These are phyloP conservation scores for Calonectria montana DNA, from an alignment of 2,329 filamentous ascomycete genomes.

Conservation along the genomic window DNA sequence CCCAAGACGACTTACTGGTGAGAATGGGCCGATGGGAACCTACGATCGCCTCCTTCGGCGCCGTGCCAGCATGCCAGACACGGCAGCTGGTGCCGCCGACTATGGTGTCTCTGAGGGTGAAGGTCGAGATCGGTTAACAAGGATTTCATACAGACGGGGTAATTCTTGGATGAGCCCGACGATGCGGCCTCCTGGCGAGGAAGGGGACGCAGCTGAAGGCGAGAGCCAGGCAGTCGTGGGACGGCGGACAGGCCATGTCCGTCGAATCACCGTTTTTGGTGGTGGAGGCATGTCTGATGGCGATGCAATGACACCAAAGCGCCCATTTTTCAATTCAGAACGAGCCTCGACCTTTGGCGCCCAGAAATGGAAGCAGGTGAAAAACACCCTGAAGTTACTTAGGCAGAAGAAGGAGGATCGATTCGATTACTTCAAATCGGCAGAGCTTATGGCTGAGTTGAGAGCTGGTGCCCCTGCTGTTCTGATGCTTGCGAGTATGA, in stretches of 20 bases:
- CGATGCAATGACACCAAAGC: constrained; percentile 66
- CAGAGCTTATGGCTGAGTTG: constrained; percentile 94
- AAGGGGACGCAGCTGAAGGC: constrained; percentile 63
- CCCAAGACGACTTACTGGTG: constrained; percentile 58
- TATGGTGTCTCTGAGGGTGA: constrained; percentile 82
- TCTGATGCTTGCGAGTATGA: constrained; percentile 95
- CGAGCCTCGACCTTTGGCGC: constrained; percentile 79
- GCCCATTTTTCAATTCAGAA: constrained; percentile 71
- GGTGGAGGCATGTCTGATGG: constrained; percentile 74
- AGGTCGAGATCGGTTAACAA: constrained; percentile 69
- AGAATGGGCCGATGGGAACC: constrained; percentile 54
- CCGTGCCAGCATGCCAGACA: constrained; percentile 74
- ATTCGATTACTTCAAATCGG: constrained; percentile 94
- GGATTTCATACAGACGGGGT: constrained; percentile 63
- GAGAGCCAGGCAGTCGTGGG: constrained; percentile 61
- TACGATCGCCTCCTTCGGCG: constrained; percentile 67
- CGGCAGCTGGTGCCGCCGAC: constrained; percentile 65
- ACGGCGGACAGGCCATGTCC: constrained; percentile 71
- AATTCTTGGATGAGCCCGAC: constrained; percentile 67
- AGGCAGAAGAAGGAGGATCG: constrained; percentile 87
- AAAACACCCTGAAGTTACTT: constrained; percentile 84
- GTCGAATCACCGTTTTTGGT: constrained; percentile 74
- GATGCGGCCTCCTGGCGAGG: constrained; percentile 60
- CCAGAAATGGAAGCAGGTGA: constrained; percentile 93
- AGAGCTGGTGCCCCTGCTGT: constrained; percentile 93